These are phyloP conservation scores for Drechslerella stenobrocha DNA, from an alignment of 2,329 filamentous ascomycete genomes.

Conservation along the genomic window DNA sequence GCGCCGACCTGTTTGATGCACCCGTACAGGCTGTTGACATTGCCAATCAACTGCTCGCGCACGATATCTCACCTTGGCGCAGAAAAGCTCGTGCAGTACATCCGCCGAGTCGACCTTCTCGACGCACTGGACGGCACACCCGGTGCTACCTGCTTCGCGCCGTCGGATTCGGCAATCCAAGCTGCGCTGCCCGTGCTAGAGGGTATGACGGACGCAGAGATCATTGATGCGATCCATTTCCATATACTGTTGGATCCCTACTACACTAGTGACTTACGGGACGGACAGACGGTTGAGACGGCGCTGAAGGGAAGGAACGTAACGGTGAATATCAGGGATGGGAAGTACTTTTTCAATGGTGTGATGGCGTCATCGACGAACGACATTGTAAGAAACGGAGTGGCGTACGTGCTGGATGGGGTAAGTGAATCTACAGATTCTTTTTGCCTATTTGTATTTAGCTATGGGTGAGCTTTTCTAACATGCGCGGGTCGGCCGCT, in stretches of 20 bases:
- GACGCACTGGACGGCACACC: constrained; percentile 38
- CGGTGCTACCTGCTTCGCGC: constrained; percentile 42
- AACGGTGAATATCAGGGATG: constrained; percentile 24
- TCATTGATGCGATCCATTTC: constrained; percentile 44
- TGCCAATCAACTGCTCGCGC: constrained; percentile 40
- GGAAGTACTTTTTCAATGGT: constrained; percentile 40
- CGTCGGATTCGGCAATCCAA: constrained; percentile 30
- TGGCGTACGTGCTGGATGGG: constrained; percentile 41
- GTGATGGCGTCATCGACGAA: constrained; percentile 26
- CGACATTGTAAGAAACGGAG: constrained; percentile 42
- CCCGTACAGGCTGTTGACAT: constrained; percentile 21
- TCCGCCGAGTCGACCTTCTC: constrained; percentile 31
- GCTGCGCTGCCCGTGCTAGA: constrained; percentile 26
- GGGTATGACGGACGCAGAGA: constrained; percentile 29
- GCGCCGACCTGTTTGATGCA: background rate
- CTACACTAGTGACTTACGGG: constrained; percentile 19
- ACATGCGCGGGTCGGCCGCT: background rate
- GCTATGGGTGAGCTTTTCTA: background rate
- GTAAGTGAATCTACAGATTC: constrained; percentile 16
- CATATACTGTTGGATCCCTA: constrained; percentile 31
- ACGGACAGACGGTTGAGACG: constrained; percentile 25
- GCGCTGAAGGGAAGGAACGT: constrained; percentile 13
- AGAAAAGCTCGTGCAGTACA: constrained; percentile 29
- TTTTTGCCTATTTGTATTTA: background rate
- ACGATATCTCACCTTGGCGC: constrained; percentile 37